These are phyloP conservation scores for Kalaharituber pfeilii DNA, from an alignment of 2,329 filamentous ascomycete genomes.

Conservation along the genomic window DNA sequence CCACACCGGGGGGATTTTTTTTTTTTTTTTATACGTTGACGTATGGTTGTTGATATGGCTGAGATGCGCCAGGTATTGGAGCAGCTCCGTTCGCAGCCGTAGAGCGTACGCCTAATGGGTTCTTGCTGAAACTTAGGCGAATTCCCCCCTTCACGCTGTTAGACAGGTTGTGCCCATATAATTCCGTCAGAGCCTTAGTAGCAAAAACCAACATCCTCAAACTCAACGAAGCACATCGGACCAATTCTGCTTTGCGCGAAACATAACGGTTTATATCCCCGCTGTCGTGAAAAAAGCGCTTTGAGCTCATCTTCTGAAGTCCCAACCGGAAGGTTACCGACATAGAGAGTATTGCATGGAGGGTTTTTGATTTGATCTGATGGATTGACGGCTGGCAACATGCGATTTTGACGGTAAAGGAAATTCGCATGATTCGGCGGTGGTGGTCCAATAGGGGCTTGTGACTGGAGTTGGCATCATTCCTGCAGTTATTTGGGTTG, in stretches of 20 bases:
- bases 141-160: slow-evolving; percentile 93
- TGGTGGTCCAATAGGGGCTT: neutral
- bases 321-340: slow-evolving; percentile 86
- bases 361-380: slow-evolving; percentile 95
- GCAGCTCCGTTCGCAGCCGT: neutral
- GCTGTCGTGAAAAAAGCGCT: slow-evolving; percentile 76
- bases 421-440: neutral
- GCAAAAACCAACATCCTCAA: slow-evolving; percentile 84
- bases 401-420: slow-evolving; percentile 8
- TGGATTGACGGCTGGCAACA: slow-evolving; percentile 66
- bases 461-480: neutral
- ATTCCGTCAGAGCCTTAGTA: slow-evolving; percentile 73
- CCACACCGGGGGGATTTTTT: too few relatives aligned
- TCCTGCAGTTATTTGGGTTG: neutral
- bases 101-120: slow-evolving; percentile 69
- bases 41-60: neutral
- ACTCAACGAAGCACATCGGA: slow-evolving; percentile 98
- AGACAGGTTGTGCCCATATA: slow-evolving; percentile 72
- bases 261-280: slow-evolving; percentile 87
- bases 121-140: slow-evolving; percentile 90
- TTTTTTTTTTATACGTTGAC: too few relatives aligned
- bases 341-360: slow-evolving; percentile 93
- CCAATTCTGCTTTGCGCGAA: slow-evolving; percentile 91
- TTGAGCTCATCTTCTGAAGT: slow-evolving; percentile 93
- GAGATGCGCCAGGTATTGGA: neutral